Evolutionary conservation across 2,329 filamentous ascomycete genomes (phyloP).

Genomic region (Aspergillus pseudoglaucus): DNA sequence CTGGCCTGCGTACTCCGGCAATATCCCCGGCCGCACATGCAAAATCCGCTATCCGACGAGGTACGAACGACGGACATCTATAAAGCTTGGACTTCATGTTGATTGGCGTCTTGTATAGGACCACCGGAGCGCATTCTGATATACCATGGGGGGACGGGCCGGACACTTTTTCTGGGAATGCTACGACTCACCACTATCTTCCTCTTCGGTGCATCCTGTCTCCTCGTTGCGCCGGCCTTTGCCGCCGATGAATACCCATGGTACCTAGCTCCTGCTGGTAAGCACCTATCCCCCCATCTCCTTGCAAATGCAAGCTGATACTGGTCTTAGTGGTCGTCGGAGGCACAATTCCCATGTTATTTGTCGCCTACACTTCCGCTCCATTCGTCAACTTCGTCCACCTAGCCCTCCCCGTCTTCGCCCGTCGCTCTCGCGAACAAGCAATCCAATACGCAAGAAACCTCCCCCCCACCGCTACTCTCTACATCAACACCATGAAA

Average conservation of each 20-base stretch:
- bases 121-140: slow-evolving; percentile 52
- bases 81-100: slow-evolving; percentile 6
- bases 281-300: slow-evolving; percentile 5
- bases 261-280: slow-evolving; percentile 38
- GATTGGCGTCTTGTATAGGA: slow-evolving; percentile 16
- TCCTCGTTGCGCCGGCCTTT: slow-evolving; percentile 58
- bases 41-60: slow-evolving; percentile 22
- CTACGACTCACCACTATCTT: slow-evolving; percentile 67
- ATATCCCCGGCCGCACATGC: slow-evolving; percentile 12
- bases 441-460: slow-evolving; percentile 39
- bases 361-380: slow-evolving; percentile 58
- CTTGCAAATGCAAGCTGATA: background rate
- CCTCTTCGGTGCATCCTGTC: slow-evolving; percentile 58
- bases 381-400: slow-evolving; percentile 69
- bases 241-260: slow-evolving; percentile 37
- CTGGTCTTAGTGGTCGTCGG: slow-evolving; percentile 48
- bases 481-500: slow-evolving; percentile 42
- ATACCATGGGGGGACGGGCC: slow-evolving; percentile 66
- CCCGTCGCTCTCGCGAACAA: slow-evolving; percentile 52
- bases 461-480: slow-evolving; percentile 37
- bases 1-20: slow-evolving; percentile 10
- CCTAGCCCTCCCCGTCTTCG: slow-evolving; percentile 60
- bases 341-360: slow-evolving; percentile 58
- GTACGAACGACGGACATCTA: slow-evolving; percentile 11
- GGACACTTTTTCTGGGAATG: slow-evolving; percentile 62